phyloP scores from a whole-genome alignment of 2,329 filamentous ascomycete genomes.

The Microcyclosporella mali region DNA sequence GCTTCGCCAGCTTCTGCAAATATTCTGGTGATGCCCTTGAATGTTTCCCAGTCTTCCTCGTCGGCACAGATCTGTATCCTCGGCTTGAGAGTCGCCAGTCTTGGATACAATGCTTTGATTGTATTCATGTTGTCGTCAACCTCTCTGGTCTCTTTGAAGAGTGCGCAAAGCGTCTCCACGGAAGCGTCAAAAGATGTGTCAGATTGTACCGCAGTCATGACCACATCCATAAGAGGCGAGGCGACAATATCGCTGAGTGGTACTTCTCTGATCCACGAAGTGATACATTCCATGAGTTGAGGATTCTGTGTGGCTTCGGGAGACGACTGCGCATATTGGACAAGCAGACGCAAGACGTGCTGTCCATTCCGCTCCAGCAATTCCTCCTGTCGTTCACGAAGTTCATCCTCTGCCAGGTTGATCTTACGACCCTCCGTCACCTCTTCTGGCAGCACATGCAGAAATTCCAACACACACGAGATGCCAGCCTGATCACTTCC shows the following conservation, averaged over 20 bases:
- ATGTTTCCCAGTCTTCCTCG: slow-evolving; percentile 76
- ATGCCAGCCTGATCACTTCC: slow-evolving; percentile 71
- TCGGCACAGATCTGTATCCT: slow-evolving; percentile 69
- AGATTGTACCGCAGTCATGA: slow-evolving; percentile 69
- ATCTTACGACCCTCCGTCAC: slow-evolving; percentile 99
- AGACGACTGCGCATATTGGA: slow-evolving; percentile 87
- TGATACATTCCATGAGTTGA: slow-evolving; percentile 88
- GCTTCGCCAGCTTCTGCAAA: slow-evolving; percentile 90
- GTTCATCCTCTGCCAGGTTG: slow-evolving; percentile 97
- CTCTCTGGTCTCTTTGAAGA: slow-evolving; percentile 86
- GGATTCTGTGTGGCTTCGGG: slow-evolving; percentile 83
- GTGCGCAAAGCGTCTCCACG: slow-evolving; percentile 84
- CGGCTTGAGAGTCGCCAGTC: slow-evolving; percentile 67
- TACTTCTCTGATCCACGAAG: slow-evolving; percentile 93
- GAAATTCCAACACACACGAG: slow-evolving; percentile 87
- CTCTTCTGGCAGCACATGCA: slow-evolving; percentile 95
- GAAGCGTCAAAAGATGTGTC: slow-evolving; percentile 79
- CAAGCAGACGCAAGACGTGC: slow-evolving; percentile 78
- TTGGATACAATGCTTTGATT: slow-evolving; percentile 77
- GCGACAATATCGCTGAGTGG: slow-evolving; percentile 75
- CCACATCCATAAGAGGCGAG: slow-evolving; percentile 74
- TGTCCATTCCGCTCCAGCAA: slow-evolving; percentile 84
- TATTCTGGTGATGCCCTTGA: slow-evolving; percentile 82
- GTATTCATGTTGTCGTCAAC: slow-evolving; percentile 81
- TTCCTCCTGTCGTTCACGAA: slow-evolving; percentile 77